phyloP scores from a whole-genome alignment of 768 basidiomycete genomes.

The Chalciporus piperatus region DNA sequence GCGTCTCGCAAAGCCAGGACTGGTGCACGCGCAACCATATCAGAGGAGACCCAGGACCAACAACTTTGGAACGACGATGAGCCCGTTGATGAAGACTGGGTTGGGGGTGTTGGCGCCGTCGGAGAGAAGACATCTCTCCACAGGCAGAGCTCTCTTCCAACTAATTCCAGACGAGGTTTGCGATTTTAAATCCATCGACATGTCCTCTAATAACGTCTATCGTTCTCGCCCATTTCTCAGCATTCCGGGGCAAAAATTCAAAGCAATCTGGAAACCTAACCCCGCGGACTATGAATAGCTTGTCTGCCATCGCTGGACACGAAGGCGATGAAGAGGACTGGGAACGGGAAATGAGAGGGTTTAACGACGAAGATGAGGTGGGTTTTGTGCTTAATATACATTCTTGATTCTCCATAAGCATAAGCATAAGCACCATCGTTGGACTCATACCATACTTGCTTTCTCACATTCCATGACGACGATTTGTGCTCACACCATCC shows the following conservation, averaged over 20 bases:
- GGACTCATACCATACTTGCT: conserved; percentile 3
- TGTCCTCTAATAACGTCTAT: conserved; percentile 5
- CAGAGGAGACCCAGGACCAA: conserved; percentile 62
- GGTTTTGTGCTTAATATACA: conserved; percentile 15
- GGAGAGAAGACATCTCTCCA: conserved; percentile 80
- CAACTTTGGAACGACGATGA: conserved; percentile 73
- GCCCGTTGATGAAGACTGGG: conserved; percentile 77
- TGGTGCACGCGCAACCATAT: conserved; percentile 59
- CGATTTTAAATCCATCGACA: conserved; percentile 1
- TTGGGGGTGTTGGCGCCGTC: conserved; percentile 76
- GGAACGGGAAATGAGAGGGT: conserved; percentile 63
- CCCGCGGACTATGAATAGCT: conserved; percentile 75
- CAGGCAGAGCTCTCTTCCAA: conserved; percentile 77
- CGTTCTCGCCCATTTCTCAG: conserved; percentile 32
- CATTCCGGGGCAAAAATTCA: conserved; percentile 48
- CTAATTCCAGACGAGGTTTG: conserved; percentile 74
- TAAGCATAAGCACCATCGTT: background rate
- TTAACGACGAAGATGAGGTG: conserved; percentile 68
- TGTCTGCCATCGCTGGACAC: conserved; percentile 80
- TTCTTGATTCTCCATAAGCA: conserved; percentile 1
- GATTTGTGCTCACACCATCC: conserved; percentile 14
- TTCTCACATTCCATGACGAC: conserved; percentile 13
- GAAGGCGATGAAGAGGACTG: conserved; percentile 89
- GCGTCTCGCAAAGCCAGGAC: conserved; percentile 64
- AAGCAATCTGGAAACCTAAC: conserved; percentile 60